Evolutionary conservation across 208 protist genomes (phyloP).

Genomic region (Zelonia costaricensis): DNA sequence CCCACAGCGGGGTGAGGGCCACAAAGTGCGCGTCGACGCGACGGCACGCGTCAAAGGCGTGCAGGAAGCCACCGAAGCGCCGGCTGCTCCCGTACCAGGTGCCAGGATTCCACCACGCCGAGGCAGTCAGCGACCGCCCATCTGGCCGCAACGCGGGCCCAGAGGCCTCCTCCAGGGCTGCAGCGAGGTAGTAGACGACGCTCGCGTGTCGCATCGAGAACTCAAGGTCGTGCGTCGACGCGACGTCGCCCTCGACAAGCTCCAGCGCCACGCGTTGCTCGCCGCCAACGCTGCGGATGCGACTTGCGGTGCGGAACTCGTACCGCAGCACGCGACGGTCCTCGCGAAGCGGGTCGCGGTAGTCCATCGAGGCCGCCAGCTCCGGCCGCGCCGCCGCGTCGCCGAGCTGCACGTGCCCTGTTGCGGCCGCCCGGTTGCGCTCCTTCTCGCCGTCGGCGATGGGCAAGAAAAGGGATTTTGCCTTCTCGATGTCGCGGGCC

Average conservation of each 20-base stretch:
- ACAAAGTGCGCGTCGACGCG: constrained; percentile 73
- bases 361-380: constrained; percentile 21
- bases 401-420: constrained; percentile 32
- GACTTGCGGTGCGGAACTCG: constrained; percentile 15
- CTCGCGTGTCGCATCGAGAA: constrained; percentile 53
- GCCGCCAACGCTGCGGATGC: neutral
- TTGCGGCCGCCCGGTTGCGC: constrained; percentile 10
- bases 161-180: constrained; percentile 33
- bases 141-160: constrained; percentile 8
- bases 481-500: constrained; percentile 43
- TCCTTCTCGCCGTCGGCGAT: constrained; percentile 42
- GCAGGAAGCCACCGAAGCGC: constrained; percentile 45
- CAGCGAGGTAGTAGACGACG: constrained; percentile 53
- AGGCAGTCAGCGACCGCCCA: constrained; percentile 2
- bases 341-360: constrained; percentile 16
- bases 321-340: constrained; percentile 38
- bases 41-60: constrained; percentile 53
- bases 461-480: constrained; percentile 45
- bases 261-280: constrained; percentile 36
- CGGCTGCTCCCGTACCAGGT: constrained; percentile 11
- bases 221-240: constrained; percentile 37
- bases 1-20: constrained; percentile 60
- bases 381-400: constrained; percentile 9
- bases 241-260: constrained; percentile 54
- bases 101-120: constrained; percentile 8